These are phyloP conservation scores for Cladosporium sp. DNA, from an alignment of 2,329 filamentous ascomycete species.

Conservation along the genomic window DNA sequence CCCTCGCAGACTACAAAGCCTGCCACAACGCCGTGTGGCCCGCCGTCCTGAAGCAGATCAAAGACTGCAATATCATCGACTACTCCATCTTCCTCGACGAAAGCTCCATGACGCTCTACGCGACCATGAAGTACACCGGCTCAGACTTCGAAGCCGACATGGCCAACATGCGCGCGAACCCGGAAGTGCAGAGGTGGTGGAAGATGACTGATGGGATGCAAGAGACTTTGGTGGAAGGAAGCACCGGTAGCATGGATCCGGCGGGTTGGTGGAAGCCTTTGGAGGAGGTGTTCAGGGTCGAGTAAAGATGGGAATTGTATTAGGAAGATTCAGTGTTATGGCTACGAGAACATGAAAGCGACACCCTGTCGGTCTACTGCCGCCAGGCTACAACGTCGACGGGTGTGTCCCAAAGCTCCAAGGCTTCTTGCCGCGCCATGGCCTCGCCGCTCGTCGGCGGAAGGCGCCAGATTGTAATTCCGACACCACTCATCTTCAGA, in stretches of 20 bases:
- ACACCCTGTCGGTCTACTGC: slow-evolving; percentile 27
- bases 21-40: slow-evolving; percentile 75
- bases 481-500: slow-evolving; percentile 42
- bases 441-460: slow-evolving; percentile 34
- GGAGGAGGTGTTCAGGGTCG: slow-evolving; percentile 67
- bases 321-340: background rate
- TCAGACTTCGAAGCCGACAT: slow-evolving; percentile 72
- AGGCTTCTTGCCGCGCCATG: slow-evolving; percentile 31
- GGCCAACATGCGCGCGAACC: slow-evolving; percentile 71
- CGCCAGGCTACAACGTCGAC: slow-evolving; percentile 41
- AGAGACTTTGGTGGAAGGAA: slow-evolving; percentile 59
- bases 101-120: slow-evolving; percentile 64
- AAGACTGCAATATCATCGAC: slow-evolving; percentile 71
- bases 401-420: slow-evolving; percentile 38
- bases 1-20: slow-evolving; percentile 68
- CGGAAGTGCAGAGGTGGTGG: slow-evolving; percentile 77
- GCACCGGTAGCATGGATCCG: slow-evolving; percentile 58
- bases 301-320: slow-evolving; percentile 36
- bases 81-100: slow-evolving; percentile 74
- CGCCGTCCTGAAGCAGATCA: slow-evolving; percentile 73
- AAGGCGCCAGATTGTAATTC: slow-evolving; percentile 40
- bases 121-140: slow-evolving; percentile 77
- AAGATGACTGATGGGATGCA: slow-evolving; percentile 76
- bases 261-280: slow-evolving; percentile 65
- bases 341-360: background rate